Base-by-base conservation (phyloP, 768 basidiomycete genomes). In the Termitomyces sp. region DNA sequence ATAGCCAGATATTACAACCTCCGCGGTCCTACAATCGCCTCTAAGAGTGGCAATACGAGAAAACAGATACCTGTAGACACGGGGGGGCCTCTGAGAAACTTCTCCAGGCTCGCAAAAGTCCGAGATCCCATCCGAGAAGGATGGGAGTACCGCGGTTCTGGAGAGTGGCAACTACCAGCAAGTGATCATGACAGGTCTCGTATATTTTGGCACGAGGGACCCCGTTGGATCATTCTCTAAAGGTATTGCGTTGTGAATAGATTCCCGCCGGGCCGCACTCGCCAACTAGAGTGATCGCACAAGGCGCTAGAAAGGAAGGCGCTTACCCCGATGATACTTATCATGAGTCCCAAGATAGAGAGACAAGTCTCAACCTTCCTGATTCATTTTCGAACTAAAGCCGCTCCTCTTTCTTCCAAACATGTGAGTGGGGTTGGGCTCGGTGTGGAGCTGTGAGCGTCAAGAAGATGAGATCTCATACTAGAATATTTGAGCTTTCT, bases 81-180 rank as follows among this genome's bases (percentile, higher is more conserved):
- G 32, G 23, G 32, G 25, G 17, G 34, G 25, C 48, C 50, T 55
- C 54, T 48, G 54, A 53, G 57, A 46, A 58, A 31, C 49, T 51
- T 51, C 56, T 53, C 31, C 31, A 32, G 11, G n/a, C 19, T 38
- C 57, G 57, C 57, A 46, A 58, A 58, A 58, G 44, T 47, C 57
- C 57, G 57, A 53, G 57, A 53, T 47, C 31, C 31, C 38, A 29
- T 54, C 25, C 23, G 38, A 38, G 37, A 32, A 21, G 25, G 44
- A 32, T 31, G 41, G 51, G 23, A 50, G 19, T 53, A 53, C 51
- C 57, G 38, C 51, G 57, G 57, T 23, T 21, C 43, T 53, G 44
- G 23, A 8, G 25, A 14, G 37, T 53, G 57, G 50, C 56, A 52
- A 29, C 35, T 19, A 38, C 6, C 16, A 47, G 27, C 35, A 37